Evolutionary conservation across 345 rosid genomes (phyloP).

Genomic region (Microcos paniculata): DNA sequence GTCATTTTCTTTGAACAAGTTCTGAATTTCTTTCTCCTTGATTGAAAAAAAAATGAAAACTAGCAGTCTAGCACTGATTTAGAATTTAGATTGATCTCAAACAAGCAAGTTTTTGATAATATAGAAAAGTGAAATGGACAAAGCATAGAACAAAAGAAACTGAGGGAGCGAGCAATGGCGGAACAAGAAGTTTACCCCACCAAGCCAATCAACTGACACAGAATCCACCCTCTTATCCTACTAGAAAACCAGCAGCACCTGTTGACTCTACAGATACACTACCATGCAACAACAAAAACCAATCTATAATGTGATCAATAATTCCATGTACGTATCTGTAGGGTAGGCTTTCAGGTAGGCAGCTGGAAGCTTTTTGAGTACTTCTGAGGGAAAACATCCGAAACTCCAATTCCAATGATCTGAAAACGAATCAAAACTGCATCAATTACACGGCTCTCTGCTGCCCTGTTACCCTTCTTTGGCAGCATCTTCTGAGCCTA

Average conservation of each 20-base stretch:
- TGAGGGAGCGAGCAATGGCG: background rate
- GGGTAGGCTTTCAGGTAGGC: slow-evolving; percentile 17
- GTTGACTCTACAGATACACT: slow-evolving; percentile 1
- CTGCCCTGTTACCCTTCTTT: background rate
- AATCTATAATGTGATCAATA: background rate
- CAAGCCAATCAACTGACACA: slow-evolving; percentile 14
- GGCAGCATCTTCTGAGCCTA: slow-evolving; percentile 9
- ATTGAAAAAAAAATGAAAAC: background rate
- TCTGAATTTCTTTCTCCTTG: too few relatives aligned
- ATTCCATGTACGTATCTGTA: too few relatives aligned
- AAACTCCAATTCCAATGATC: slow-evolving; percentile 31
- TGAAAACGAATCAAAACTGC: slow-evolving; percentile 25
- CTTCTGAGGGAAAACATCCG: slow-evolving; percentile 17
- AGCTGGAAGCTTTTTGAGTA: slow-evolving; percentile 22
- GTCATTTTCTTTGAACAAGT: too few relatives aligned
- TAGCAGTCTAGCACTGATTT: too few relatives aligned
- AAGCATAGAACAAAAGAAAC: background rate
- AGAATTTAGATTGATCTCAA: background rate
- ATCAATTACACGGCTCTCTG: background rate
- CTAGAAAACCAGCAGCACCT: slow-evolving; percentile 10
- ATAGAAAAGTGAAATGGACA: background rate
- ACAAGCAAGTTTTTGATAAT: background rate
- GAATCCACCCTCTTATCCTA: slow-evolving; percentile 3
- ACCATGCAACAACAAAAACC: background rate
- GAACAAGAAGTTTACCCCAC: background rate